phyloP scores from a whole-genome alignment of 83 land plant genomes.

The Isoetes engelmannii region DNA sequence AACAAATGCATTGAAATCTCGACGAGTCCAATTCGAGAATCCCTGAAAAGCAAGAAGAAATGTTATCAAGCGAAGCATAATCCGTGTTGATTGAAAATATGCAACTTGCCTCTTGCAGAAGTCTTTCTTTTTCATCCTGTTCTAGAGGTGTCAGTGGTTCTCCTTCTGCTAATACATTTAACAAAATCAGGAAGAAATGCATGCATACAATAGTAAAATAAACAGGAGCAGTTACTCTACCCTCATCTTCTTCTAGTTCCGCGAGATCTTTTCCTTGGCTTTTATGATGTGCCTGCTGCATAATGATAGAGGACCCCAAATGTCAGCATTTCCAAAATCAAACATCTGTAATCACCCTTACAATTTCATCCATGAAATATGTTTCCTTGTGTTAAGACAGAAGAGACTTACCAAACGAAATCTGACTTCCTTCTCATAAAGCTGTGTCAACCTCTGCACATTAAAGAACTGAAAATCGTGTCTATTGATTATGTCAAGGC shows the following conservation, averaged over 20 bases:
- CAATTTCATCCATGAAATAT: not conserved
- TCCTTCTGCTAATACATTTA: slow-evolving; percentile 40
- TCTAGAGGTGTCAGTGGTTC: slow-evolving; percentile 90
- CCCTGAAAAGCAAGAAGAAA: slow-evolving; percentile 41
- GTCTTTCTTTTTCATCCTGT: slow-evolving; percentile 85
- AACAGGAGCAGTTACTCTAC: slow-evolving; percentile 22
- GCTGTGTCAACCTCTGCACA: slow-evolving; percentile 66
- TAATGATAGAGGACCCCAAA: not conserved
- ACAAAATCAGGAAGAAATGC: not conserved
- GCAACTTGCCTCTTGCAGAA: slow-evolving; percentile 59
- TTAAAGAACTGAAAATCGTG: slow-evolving; percentile 99
- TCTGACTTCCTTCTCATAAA: slow-evolving; percentile 95
- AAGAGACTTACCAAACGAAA: slow-evolving; percentile 57
- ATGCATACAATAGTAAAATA: not conserved
- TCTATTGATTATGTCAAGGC: slow-evolving; percentile 20
- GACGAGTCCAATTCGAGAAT: slow-evolving; percentile 86
- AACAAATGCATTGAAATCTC: slow-evolving; percentile 91
- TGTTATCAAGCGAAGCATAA: not conserved
- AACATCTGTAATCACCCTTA: not conserved
- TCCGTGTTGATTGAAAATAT: not conserved
- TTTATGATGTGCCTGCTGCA: slow-evolving; percentile 55
- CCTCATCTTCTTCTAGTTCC: slow-evolving; percentile 69
- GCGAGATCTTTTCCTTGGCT: slow-evolving; percentile 59
- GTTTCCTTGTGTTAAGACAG: not conserved
- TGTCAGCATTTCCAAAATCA: not conserved